phyloP scores from a whole-genome alignment of 1,284 basidiomycete genomes.

The Pyrrhoderma noxium region DNA sequence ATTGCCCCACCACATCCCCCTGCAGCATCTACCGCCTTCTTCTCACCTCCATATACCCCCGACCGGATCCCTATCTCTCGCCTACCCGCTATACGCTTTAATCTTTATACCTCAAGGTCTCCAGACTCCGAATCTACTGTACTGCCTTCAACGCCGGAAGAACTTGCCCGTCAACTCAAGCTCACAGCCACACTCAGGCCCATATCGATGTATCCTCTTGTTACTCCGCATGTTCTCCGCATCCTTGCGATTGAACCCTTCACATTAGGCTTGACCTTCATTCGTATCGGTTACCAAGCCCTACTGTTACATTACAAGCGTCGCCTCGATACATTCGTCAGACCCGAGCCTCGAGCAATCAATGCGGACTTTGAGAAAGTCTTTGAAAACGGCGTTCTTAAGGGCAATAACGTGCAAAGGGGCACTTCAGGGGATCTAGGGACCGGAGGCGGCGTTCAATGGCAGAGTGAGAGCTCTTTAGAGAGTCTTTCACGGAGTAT shows the following conservation, averaged over 20 bases:
- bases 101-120: constrained; percentile 30
- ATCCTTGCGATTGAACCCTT: constrained; percentile 43
- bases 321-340: constrained; percentile 51
- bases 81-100: constrained; percentile 38
- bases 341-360: constrained; percentile 52
- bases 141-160: constrained; percentile 12
- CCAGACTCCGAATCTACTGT: no score
- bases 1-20: constrained; percentile 29
- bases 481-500: constrained; percentile 35
- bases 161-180: constrained; percentile 31
- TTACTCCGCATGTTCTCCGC: constrained; percentile 34
- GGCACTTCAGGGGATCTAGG: constrained; percentile 3
- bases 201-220: constrained; percentile 34
- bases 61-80: constrained; percentile 20
- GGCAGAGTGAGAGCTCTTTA: constrained; percentile 35
- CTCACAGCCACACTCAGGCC: constrained; percentile 41
- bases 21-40: background rate
- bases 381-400: background rate
- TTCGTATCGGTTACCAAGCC: constrained; percentile 62
- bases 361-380: no score
- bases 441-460: constrained; percentile 37
- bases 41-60: no score
- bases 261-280: constrained; percentile 50
- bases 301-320: constrained; percentile 61
- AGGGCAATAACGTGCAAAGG: background rate